phyloP scores from a whole-genome alignment of 2,329 filamentous ascomycete species.

The Cercospora sp. region DNA sequence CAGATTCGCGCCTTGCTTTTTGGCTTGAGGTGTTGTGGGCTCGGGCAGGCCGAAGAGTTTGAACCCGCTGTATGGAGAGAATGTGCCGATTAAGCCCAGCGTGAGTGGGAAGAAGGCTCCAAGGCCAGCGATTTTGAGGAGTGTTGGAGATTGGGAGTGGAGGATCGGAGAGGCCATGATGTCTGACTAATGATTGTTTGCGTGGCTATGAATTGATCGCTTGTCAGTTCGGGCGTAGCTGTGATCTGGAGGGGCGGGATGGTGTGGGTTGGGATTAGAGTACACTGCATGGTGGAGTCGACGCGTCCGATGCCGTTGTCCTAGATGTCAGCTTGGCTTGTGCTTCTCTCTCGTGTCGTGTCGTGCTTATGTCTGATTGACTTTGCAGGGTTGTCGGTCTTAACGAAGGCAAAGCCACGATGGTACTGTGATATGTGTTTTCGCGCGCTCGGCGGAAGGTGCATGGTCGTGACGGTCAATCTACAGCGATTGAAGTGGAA shows the following conservation, averaged over 20 bases:
- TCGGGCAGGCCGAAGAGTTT: slow-evolving; percentile 6
- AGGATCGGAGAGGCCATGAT: slow-evolving; percentile 5
- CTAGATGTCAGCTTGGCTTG: not conserved
- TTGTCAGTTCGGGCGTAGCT: no score
- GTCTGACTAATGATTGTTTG: no score
- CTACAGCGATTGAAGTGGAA: no score
- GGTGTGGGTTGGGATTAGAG: no score
- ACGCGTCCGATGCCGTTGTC: not conserved
- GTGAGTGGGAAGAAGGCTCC: slow-evolving; percentile 13
- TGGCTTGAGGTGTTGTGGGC: not conserved
- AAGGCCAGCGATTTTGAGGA: slow-evolving; percentile 14
- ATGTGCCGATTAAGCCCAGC: slow-evolving; percentile 11
- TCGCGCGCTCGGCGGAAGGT: no score
- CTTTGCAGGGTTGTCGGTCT: not conserved
- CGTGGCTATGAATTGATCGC: no score
- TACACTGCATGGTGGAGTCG: not conserved
- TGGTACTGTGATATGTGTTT: no score
- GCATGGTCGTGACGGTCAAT: no score
- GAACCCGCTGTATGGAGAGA: slow-evolving; percentile 6
- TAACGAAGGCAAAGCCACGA: not conserved
- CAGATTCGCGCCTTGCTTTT: slow-evolving; percentile 4
- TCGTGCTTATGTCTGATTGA: not conserved
- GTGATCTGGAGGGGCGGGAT: no score
- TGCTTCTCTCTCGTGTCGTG: not conserved
- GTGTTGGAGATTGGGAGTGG: slow-evolving; percentile 8